Percentiles rank a stretch among this genome's conserved stretches.
These are phyloP conservation scores for Malassezia furfur DNA, from an alignment of 1,284 basidiomycete species.

Conservation along the genomic window DNA sequence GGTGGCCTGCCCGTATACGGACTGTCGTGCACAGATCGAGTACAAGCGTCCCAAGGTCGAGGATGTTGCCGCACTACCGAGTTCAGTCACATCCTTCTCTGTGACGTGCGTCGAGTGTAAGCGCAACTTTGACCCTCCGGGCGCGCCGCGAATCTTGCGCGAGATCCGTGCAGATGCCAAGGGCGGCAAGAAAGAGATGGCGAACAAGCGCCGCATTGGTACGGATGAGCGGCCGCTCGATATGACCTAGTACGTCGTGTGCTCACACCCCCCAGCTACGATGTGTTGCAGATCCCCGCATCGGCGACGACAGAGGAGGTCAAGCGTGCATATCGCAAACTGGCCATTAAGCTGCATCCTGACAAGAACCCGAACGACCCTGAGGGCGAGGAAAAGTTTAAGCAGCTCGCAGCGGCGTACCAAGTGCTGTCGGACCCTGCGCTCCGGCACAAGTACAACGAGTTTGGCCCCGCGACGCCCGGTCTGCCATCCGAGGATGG, in stretches of 20 bases:
- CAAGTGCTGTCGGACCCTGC: slow-evolving; percentile 66
- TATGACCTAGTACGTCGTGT: slow-evolving; percentile 30
- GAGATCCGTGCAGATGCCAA: slow-evolving; percentile 25
- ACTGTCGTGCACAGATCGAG: slow-evolving; percentile 39
- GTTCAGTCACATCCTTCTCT: slow-evolving; percentile 36
- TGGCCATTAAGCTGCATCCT: slow-evolving; percentile 74
- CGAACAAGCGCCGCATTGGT: slow-evolving; percentile 38
- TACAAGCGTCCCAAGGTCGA: slow-evolving; percentile 28
- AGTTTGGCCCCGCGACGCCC: slow-evolving; percentile 53
- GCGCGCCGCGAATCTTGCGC: slow-evolving; percentile 32
- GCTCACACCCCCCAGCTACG: slow-evolving; percentile 26
- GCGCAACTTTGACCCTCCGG: slow-evolving; percentile 43
- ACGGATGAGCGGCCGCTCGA: slow-evolving; percentile 46
- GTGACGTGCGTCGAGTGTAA: slow-evolving; percentile 40
- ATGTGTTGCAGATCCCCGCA: slow-evolving; percentile 66
- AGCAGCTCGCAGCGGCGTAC: slow-evolving; percentile 55
- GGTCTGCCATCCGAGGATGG: slow-evolving; percentile 43
- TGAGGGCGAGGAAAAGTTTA: slow-evolving; percentile 68
- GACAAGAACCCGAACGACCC: slow-evolving; percentile 85
- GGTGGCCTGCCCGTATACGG: slow-evolving; percentile 37
- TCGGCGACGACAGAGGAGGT: slow-evolving; percentile 72
- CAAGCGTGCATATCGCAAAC: slow-evolving; percentile 88
- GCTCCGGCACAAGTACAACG: slow-evolving; percentile 62
- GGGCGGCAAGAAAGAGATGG: slow-evolving; percentile 11
- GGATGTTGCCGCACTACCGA: slow-evolving; percentile 22